phyloP scores from a whole-genome alignment of 2,329 filamentous ascomycete species.

The Penicillium verrucosum region DNA sequence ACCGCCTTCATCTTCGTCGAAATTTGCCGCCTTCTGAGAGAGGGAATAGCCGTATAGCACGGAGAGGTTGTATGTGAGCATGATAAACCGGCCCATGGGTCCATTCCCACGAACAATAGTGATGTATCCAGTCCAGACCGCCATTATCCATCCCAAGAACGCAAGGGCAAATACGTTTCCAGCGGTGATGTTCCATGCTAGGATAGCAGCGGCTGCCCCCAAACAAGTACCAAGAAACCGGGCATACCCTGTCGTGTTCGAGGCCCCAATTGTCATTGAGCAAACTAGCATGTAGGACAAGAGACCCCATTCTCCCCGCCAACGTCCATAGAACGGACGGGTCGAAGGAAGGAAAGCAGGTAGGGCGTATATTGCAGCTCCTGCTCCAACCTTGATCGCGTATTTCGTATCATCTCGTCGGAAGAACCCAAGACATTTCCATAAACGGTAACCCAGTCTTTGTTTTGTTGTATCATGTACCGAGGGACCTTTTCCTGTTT shows the following conservation, averaged over 20 bases:
- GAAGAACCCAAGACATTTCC: conserved; percentile 51
- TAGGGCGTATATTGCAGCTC: conserved; percentile 82
- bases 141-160: conserved; percentile 76
- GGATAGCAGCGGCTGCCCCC: conserved; percentile 70
- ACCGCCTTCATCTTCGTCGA: conserved; percentile 79
- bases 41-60: conserved; percentile 92
- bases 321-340: conserved; percentile 75
- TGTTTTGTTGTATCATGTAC: conserved; percentile 19
- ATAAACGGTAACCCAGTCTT: conserved; percentile 40
- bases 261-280: conserved; percentile 93
- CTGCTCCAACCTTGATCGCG: conserved; percentile 88
- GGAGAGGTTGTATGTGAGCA: conserved; percentile 93
- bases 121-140: conserved; percentile 82
- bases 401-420: conserved; percentile 68
- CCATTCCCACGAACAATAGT: conserved; percentile 81
- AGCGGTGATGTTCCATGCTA: conserved; percentile 72
- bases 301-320: conserved; percentile 95
- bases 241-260: conserved; percentile 85
- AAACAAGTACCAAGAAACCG: conserved; percentile 83
- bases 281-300: conserved; percentile 98
- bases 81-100: conserved; percentile 86
- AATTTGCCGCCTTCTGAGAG: conserved; percentile 69
- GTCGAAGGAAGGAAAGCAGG: conserved; percentile 80
- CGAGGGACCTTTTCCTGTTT: not conserved
- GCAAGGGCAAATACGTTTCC: conserved; percentile 74